Conservation (phyloP, 257 asterid species). For the Leonotis leonurus region DNA sequence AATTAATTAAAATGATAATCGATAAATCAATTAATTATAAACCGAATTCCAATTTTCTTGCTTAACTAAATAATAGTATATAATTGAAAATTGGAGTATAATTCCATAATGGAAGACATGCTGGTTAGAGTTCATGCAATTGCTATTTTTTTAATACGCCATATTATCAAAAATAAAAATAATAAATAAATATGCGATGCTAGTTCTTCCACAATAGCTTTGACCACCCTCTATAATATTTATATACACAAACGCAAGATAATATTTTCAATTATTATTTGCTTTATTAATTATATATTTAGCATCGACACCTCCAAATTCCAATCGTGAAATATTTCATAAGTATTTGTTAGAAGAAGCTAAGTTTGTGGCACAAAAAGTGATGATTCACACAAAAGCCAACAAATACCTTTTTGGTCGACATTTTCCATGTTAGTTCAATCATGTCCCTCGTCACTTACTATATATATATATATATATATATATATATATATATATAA, state of each 20-base stretch:
- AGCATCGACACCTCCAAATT: too few relatives aligned
- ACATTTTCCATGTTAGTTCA: not conserved
- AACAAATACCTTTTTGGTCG: constrained; percentile 10
- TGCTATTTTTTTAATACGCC: not conserved
- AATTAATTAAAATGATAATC: not conserved
- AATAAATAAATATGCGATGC: constrained; percentile 18
- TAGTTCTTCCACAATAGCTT: constrained; percentile 18
- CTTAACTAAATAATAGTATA: not conserved
- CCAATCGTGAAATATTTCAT: too few relatives aligned
- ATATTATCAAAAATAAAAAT: not conserved
- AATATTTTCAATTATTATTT: not conserved
- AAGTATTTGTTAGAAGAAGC: not conserved
- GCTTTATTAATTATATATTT: not conserved
- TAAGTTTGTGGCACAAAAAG: not conserved
- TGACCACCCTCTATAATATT: not conserved
- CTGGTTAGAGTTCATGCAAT: not conserved
- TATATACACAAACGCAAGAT: not conserved
- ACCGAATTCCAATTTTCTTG: not conserved
- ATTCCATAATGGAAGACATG: constrained; percentile 4
- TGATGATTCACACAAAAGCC: constrained; percentile 3
- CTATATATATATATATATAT: too few relatives aligned
- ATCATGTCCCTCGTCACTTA: not conserved
- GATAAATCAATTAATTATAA: not conserved
- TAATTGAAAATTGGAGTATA: not conserved
- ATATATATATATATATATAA: too few relatives aligned